Evolutionary conservation across 2,329 filamentous ascomycete genomes (phyloP).

Genomic region (Leptographium procerum): DNA sequence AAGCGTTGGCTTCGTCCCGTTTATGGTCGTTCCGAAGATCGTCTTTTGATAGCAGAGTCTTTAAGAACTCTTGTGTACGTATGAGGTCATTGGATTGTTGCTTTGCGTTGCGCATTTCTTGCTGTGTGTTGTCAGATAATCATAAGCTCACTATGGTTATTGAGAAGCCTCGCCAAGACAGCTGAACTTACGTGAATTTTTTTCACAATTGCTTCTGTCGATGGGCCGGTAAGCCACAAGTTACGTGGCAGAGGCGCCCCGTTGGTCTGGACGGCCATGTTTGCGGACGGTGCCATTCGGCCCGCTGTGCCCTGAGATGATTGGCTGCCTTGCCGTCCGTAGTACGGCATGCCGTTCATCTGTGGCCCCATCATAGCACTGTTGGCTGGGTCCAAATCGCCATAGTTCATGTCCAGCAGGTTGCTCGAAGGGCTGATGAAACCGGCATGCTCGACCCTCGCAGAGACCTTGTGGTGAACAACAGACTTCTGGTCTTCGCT

Average conservation of each 20-base stretch:
- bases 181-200: constrained; percentile 58
- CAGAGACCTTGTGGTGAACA: constrained; percentile 95
- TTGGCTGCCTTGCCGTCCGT: constrained; percentile 59
- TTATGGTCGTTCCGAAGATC: constrained; percentile 47
- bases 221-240: constrained; percentile 79
- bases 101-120: constrained; percentile 81
- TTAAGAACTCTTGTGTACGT: constrained; percentile 72
- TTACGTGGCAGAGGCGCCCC: constrained; percentile 63
- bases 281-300: constrained; percentile 44
- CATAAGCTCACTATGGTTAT: no score
- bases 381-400: constrained; percentile 76
- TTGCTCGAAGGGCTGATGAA: constrained; percentile 65
- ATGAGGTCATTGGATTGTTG: constrained; percentile 79
- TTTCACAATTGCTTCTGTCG: constrained; percentile 90
- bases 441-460: constrained; percentile 91
- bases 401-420: constrained; percentile 80
- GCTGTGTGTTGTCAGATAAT: constrained; percentile 33
- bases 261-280: constrained; percentile 39
- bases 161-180: background rate
- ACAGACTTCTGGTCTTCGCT: constrained; percentile 98
- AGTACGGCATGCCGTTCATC: constrained; percentile 53
- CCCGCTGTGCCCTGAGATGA: constrained; percentile 50
- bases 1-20: constrained; percentile 28
- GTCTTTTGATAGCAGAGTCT: constrained; percentile 63
- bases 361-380: constrained; percentile 58